Percentiles rank a stretch among this genome's conserved stretches.
These are phyloP conservation scores for Daldinia concentrica DNA, from an alignment of 495 filamentous ascomycete species.

Conservation along the genomic window DNA sequence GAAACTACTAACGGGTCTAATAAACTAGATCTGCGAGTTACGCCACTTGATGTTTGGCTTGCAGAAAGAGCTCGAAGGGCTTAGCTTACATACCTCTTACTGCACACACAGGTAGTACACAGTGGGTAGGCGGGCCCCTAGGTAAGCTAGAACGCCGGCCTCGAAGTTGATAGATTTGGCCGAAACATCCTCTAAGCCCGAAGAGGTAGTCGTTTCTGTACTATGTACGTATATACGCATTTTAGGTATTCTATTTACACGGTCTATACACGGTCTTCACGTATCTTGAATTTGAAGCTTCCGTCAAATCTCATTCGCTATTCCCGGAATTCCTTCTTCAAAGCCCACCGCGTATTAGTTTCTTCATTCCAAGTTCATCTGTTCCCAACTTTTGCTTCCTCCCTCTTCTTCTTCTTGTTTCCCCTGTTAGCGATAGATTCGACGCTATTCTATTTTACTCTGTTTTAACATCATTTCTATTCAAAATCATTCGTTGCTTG, in stretches of 20 bases:
- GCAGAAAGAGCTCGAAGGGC: neutral
- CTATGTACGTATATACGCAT: neutral
- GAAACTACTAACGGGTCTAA: constrained; percentile 34
- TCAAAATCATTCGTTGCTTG: constrained; percentile 14
- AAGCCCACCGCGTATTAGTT: constrained; percentile 18
- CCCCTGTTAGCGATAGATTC: neutral
- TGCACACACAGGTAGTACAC: no score
- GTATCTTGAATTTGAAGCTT: constrained; percentile 15
- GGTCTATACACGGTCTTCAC: constrained; percentile 4
- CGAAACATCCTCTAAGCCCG: constrained; percentile 21
- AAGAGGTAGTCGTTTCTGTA: constrained; percentile 9
- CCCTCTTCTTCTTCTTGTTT: constrained; percentile 11
- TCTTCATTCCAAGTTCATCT: constrained; percentile 33
- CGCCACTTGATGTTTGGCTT: constrained; percentile 1
- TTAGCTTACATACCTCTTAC: neutral
- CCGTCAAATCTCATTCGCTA: constrained; percentile 22
- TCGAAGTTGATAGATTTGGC: constrained; percentile 20
- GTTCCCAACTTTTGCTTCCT: constrained; percentile 24
- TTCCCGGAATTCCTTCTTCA: constrained; percentile 19
- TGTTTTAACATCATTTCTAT: neutral
- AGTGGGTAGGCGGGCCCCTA: neutral
- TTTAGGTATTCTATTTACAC: neutral
- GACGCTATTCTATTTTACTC: neutral
- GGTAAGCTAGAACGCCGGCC: neutral
- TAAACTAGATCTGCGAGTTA: neutral